Conservation (phyloP, 208 protist species). For the Trypanosoma brucei region DNA sequence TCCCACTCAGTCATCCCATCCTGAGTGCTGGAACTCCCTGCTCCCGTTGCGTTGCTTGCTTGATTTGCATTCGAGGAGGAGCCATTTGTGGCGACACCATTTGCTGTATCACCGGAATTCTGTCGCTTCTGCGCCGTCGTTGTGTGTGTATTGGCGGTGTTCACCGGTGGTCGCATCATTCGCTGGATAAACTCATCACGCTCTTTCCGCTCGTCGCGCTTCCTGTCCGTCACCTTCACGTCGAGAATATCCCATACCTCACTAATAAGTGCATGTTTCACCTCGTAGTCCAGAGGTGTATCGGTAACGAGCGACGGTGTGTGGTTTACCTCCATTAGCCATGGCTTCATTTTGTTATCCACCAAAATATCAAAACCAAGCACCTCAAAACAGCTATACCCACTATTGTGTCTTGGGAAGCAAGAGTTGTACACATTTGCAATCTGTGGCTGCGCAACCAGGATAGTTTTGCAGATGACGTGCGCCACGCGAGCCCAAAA, state of each 20-base stretch:
- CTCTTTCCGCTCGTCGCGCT: slow-evolving; percentile 56
- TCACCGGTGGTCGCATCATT: slow-evolving; percentile 47
- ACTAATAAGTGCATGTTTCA: slow-evolving; percentile 87
- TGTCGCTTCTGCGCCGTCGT: neutral
- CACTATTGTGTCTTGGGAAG: slow-evolving; percentile 87
- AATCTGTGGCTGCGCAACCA: slow-evolving; percentile 90
- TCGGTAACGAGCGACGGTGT: slow-evolving; percentile 92
- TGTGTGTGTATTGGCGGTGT: slow-evolving; percentile 13
- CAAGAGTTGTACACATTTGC: slow-evolving; percentile 88
- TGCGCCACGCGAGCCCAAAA: slow-evolving; percentile 80
- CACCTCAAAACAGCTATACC: slow-evolving; percentile 94
- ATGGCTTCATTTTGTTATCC: slow-evolving; percentile 89
- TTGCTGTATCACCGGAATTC: neutral
- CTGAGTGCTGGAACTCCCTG: neutral
- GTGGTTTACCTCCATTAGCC: slow-evolving; percentile 97
- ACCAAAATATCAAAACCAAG: slow-evolving; percentile 96
- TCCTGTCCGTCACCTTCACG: slow-evolving; percentile 63
- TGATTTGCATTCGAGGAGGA: neutral
- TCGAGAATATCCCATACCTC: slow-evolving; percentile 89
- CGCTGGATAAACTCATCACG: slow-evolving; percentile 71
- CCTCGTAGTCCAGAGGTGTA: slow-evolving; percentile 88
- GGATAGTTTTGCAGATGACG: slow-evolving; percentile 90
- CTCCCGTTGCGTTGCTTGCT: slow-evolving; percentile 1
- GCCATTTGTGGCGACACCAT: slow-evolving; percentile 2
- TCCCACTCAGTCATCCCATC: slow-evolving; percentile 4